Evolutionary conservation across 192 early-diverging fungal species (phyloP).

Genomic region (Backusella circina): DNA sequence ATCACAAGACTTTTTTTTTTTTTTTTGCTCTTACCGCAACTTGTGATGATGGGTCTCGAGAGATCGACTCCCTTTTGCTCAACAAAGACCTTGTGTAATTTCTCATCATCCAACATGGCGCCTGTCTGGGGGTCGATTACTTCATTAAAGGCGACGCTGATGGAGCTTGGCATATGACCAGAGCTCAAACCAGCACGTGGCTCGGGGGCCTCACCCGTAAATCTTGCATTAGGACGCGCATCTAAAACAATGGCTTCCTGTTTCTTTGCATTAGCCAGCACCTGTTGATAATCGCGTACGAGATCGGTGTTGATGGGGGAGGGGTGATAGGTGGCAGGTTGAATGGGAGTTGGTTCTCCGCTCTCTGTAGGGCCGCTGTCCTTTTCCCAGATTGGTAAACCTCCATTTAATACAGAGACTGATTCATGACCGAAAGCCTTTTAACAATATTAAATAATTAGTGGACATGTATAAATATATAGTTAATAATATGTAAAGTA

Average conservation of each 20-base stretch:
- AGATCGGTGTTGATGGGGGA: slow-evolving; percentile 30
- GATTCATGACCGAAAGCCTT: slow-evolving; percentile 88
- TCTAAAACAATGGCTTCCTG: slow-evolving; percentile 54
- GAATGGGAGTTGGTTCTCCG: slow-evolving; percentile 25
- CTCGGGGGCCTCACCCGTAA: slow-evolving; percentile 73
- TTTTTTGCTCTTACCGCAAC: slow-evolving; percentile 59
- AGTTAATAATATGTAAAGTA: slow-evolving; percentile 4
- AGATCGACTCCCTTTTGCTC: slow-evolving; percentile 63
- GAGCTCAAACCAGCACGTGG: slow-evolving; percentile 71
- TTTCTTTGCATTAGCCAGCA: slow-evolving; percentile 52
- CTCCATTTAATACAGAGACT: slow-evolving; percentile 87
- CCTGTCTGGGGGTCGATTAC: slow-evolving; percentile 53
- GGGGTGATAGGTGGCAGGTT: slow-evolving; percentile 37
- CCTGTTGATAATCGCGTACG: slow-evolving; percentile 55
- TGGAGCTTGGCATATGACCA: slow-evolving; percentile 81
- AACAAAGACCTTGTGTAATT: slow-evolving; percentile 54
- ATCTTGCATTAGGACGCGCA: slow-evolving; percentile 62
- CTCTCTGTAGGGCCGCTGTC: slow-evolving; percentile 47
- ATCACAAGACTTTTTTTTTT: neutral
- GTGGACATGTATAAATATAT: neutral
- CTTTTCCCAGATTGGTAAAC: slow-evolving; percentile 74
- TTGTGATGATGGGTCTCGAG: slow-evolving; percentile 64
- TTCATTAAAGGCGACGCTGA: slow-evolving; percentile 69
- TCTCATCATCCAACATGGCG: slow-evolving; percentile 51
- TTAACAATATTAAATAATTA: neutral